Evolutionary conservation across 1,284 basidiomycete genomes (phyloP).

Genomic region (Boletus semigastroideus): DNA sequence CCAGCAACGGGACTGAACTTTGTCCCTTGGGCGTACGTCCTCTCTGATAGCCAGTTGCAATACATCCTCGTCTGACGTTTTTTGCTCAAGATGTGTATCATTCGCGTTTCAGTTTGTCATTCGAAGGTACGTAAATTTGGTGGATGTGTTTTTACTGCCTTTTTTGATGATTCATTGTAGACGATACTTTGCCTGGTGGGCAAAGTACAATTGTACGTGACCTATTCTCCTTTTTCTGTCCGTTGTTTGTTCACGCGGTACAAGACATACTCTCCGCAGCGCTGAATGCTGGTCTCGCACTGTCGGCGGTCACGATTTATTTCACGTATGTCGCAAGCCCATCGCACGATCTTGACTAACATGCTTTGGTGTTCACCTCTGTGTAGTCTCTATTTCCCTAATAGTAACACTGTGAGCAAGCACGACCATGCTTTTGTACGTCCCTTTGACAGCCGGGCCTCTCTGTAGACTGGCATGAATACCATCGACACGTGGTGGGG

Average conservation of each 20-base stretch:
- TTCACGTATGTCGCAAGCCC: conserved; percentile 34
- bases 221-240: not conserved
- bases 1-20: conserved; percentile 43
- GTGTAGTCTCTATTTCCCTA: conserved; percentile 30
- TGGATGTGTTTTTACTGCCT: conserved; percentile 25
- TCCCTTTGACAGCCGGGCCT: no score
- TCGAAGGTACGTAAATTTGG: conserved; percentile 34
- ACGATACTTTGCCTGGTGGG: conserved; percentile 67
- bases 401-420: conserved; percentile 17
- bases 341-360: no score
- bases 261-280: conserved; percentile 57
- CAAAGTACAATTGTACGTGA: conserved; percentile 59
- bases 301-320: conserved; percentile 52
- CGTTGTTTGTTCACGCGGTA: not conserved
- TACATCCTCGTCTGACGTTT: not conserved
- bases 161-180: conserved; percentile 37
- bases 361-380: no score
- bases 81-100: conserved; percentile 37
- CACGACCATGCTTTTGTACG: not conserved
- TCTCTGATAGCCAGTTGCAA: not conserved
- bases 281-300: conserved; percentile 53
- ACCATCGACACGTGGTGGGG: conserved; percentile 52
- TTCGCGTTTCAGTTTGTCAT: conserved; percentile 63
- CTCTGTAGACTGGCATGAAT: conserved; percentile 26
- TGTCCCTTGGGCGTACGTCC: conserved; percentile 34